These are phyloP conservation scores for Aureobasidium lini DNA, from an alignment of 2,329 filamentous ascomycete species.

Conservation along the genomic window DNA sequence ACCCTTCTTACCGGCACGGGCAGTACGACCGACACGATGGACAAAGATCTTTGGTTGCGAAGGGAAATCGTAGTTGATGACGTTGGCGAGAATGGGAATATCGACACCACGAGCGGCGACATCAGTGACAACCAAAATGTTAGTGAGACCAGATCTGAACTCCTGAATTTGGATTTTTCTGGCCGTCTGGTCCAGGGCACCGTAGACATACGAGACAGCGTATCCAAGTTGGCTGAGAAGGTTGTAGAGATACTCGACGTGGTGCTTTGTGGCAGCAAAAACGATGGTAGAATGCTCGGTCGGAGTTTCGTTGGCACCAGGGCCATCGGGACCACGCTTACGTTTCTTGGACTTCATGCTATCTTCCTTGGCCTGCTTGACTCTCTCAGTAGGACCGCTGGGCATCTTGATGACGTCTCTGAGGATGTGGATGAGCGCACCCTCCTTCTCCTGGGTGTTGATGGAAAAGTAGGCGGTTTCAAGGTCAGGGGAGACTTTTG, in stretches of 20 bases:
- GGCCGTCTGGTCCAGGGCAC: constrained; percentile 87
- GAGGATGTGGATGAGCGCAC: constrained; percentile 78
- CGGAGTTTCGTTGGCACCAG: constrained; percentile 59
- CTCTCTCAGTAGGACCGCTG: constrained; percentile 52
- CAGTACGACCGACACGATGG: constrained; percentile 91
- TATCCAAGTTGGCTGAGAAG: constrained; percentile 78
- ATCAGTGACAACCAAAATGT: constrained; percentile 92
- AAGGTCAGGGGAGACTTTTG: constrained; percentile 93
- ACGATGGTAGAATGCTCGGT: constrained; percentile 90
- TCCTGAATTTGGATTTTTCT: constrained; percentile 86
- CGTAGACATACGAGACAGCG: constrained; percentile 88
- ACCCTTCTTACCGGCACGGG: constrained; percentile 81
- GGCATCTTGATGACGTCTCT: constrained; percentile 92
- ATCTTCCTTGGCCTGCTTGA: constrained; percentile 37
- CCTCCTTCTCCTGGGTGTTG: constrained; percentile 90
- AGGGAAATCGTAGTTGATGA: constrained; percentile 98
- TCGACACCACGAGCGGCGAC: constrained; percentile 95
- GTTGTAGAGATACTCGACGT: constrained; percentile 84
- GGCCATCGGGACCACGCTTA: constrained; percentile 49
- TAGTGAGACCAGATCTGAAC: constrained; percentile 75
- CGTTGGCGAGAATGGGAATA: constrained; percentile 90
- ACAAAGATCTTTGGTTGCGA: constrained; percentile 95
- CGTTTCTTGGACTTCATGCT: constrained; percentile 57
- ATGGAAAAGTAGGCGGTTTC: constrained; percentile 91
- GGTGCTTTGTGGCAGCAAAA: constrained; percentile 92